These are phyloP conservation scores for Solanum lignicaule DNA, from an alignment of 257 asterid genomes.

Conservation along the genomic window DNA sequence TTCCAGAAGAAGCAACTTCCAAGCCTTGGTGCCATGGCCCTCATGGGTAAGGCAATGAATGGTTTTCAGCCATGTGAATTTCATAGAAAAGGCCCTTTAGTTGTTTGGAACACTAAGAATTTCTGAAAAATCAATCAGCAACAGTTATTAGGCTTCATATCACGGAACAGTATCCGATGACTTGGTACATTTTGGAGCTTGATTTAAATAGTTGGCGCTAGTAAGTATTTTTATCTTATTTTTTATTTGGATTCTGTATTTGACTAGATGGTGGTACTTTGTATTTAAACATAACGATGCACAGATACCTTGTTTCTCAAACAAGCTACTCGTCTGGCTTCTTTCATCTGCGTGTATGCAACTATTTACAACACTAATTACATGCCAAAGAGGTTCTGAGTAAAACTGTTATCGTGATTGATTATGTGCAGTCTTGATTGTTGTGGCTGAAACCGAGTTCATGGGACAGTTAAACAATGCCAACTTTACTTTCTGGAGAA, in stretches of 20 bases:
- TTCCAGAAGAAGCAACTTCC: slow-evolving; percentile 60
- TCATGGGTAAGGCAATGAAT: slow-evolving; percentile 57
- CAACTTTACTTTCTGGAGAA: background rate
- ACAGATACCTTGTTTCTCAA: background rate
- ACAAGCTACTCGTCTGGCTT: background rate
- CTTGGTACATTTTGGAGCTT: background rate
- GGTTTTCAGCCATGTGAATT: slow-evolving; percentile 43
- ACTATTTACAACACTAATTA: background rate
- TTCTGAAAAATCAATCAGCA: slow-evolving; percentile 7
- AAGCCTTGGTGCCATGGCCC: slow-evolving; percentile 80
- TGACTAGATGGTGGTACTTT: background rate
- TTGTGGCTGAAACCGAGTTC: background rate
- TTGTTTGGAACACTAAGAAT: slow-evolving; percentile 51
- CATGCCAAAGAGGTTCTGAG: background rate
- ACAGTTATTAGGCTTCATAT: background rate
- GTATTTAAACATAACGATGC: background rate
- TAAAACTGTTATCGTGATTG: background rate
- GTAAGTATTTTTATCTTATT: background rate
- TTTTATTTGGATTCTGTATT: background rate
- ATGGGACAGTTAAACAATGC: background rate
- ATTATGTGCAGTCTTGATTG: background rate
- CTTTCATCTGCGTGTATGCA: background rate
- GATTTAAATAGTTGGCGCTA: background rate
- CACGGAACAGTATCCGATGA: background rate
- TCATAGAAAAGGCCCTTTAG: slow-evolving; percentile 38